Percentiles rank a stretch among this genome's conserved stretches.
Evolutionary conservation across 345 rosid genomes (phyloP).

Genomic region (Iberis pinnata): DNA sequence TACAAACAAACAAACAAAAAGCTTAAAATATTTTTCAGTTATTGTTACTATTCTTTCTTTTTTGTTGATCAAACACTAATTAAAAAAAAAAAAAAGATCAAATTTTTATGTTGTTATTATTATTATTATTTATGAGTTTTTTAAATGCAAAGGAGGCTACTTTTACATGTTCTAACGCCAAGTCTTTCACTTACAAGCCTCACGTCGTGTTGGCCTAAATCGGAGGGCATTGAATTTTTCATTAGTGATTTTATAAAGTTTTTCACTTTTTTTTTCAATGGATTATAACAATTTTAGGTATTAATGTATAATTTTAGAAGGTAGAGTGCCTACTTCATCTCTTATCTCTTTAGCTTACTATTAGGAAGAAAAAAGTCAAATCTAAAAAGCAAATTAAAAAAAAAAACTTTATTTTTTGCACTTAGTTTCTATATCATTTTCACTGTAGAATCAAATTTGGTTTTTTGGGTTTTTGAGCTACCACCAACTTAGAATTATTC

Average conservation of each 20-base stretch:
- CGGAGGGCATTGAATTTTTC: conserved; percentile 23
- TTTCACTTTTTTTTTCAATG: too few relatives aligned
- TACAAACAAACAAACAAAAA: background rate
- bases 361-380: conserved; percentile 8
- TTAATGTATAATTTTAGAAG: conserved; percentile 9
- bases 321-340: conserved; percentile 28
- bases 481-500: conserved; percentile 34
- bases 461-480: conserved; percentile 6
- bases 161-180: conserved; percentile 37
- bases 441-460: conserved; percentile 24
- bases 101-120: conserved; percentile 10
- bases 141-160: conserved; percentile 26
- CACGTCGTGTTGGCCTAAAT: conserved; percentile 32
- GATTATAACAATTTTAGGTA: conserved; percentile 14
- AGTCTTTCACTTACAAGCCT: conserved; percentile 19
- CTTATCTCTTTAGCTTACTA: conserved; percentile 20
- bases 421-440: conserved; percentile 25
- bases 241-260: too few relatives aligned
- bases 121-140: too few relatives aligned
- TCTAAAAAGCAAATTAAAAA: background rate
- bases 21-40: conserved; percentile 9
- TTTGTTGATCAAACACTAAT: too few relatives aligned
- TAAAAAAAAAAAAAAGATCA: too few relatives aligned
- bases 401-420: conserved; percentile 4
- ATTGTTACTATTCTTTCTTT: background rate